Evolutionary conservation across 2,329 filamentous ascomycete species (phyloP).

Genomic region (Phialophora expanda): DNA sequence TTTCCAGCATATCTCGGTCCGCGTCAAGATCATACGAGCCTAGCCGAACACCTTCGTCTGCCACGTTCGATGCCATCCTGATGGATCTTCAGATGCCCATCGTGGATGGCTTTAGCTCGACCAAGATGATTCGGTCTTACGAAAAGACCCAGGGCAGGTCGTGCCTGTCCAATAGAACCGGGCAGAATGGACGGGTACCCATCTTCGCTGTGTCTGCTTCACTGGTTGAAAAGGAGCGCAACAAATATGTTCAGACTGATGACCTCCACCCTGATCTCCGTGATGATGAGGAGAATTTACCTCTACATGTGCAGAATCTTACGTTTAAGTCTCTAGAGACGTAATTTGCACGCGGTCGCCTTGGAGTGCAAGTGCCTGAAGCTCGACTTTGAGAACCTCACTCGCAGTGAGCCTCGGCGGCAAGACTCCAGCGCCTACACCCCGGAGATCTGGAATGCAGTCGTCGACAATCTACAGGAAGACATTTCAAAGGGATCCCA

Average conservation of each 20-base stretch:
- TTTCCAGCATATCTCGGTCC: conserved; percentile 44
- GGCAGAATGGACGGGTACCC: conserved; percentile 69
- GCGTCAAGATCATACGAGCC: conserved; percentile 36
- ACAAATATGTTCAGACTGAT: conserved; percentile 74
- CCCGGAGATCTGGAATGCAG: conserved; percentile 76
- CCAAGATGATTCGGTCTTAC: conserved; percentile 78
- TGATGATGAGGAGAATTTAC: too few species aligned
- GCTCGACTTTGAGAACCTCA: conserved; percentile 71
- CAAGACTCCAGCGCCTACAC: conserved; percentile 73
- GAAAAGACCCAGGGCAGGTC: conserved; percentile 62
- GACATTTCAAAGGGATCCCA: conserved; percentile 35
- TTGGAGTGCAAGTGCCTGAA: conserved; percentile 74
- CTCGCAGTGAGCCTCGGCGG: conserved; percentile 65
- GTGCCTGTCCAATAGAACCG: conserved; percentile 64
- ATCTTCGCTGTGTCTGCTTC: conserved; percentile 89
- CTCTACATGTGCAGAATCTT: too few species aligned
- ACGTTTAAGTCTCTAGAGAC: too few species aligned
- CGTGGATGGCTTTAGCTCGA: conserved; percentile 79
- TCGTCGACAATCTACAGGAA: conserved; percentile 70
- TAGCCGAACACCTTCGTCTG: conserved; percentile 42
- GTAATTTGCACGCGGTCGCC: conserved; percentile 68
- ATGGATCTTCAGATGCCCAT: conserved; percentile 99
- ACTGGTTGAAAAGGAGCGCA: conserved; percentile 70
- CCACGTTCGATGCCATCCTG: conserved; percentile 75
- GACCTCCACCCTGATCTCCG: too few species aligned